Base-by-base conservation (phyloP, 257 asterid genomes). In the Penstemon newberryi region DNA sequence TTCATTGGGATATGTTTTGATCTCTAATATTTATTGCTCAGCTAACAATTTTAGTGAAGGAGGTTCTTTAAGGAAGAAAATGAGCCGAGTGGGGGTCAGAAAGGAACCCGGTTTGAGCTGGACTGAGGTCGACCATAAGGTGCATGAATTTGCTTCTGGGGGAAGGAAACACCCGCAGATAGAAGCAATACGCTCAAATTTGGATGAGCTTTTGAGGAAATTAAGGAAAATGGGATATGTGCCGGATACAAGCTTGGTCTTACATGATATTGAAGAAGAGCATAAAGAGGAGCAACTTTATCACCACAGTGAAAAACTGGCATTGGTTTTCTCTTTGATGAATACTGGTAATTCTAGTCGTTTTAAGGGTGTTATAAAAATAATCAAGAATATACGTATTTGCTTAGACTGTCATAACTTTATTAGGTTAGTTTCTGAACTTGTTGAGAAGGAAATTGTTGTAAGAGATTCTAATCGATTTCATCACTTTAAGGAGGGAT, bases 91-190 rank as follows among this genome's bases (percentile, higher is more conserved):
- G 0, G 93, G 95, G 45, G 86, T 90, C 56, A 77, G 60, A 57
- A 92, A 92, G 73, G 90, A 83, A 46, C 89, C 93, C 11, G 96
- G 96, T 39, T 76, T 92, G 85, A 92, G 98, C 81, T 92, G 96
- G 98, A 85, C 78, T 2, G 89, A 90, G 66, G 66, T 83, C 33
- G 84, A 85, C 52, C 70, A 74, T 44, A 70, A 52, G 71, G 77
- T 84, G 54, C 96, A 90, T n/a, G 94, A 90, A 80, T 87, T 90
- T 81, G 84, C 94, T 67, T 83, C 96, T 5, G 92, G 94, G 56
- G 92, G 95, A 18, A 75, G 60, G 62, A 64, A 70, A 50, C 90
- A 84, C 78, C 87, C 88, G 2, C 78, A 70, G 60, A 53, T 88
- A 67, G 81, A 75, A 71, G 85, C 80, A 4, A 87, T 92, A 63